Conservation (phyloP, 2,329 filamentous ascomycete genomes). For the Pleoardoris graminearum region DNA sequence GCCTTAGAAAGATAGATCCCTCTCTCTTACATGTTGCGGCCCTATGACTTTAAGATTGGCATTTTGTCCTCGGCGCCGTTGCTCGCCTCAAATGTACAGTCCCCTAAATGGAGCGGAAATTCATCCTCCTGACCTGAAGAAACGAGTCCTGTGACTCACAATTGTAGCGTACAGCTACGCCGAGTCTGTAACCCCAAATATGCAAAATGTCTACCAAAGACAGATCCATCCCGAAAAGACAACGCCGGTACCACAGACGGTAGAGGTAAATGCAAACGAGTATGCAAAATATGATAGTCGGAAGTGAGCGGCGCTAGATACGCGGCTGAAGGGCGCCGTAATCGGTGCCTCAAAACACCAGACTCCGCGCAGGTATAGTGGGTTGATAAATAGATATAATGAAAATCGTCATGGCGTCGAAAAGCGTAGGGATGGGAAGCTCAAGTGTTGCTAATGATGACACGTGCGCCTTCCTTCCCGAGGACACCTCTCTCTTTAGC, state of each 20-base stretch:
- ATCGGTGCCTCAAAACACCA: slow-evolving; percentile 27
- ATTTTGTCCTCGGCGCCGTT: not conserved
- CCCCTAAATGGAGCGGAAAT: not conserved
- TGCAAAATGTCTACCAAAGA: slow-evolving; percentile 2
- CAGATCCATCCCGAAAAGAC: slow-evolving; percentile 7
- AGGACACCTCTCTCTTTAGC: slow-evolving; percentile 90
- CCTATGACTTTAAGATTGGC: not conserved
- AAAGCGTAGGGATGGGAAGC: not conserved
- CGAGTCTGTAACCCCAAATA: not conserved
- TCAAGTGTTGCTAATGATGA: slow-evolving; percentile 52
- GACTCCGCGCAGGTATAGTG: slow-evolving; percentile 36
- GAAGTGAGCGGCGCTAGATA: slow-evolving; percentile 6
- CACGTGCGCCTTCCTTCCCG: slow-evolving; percentile 88
- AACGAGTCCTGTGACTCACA: not conserved
- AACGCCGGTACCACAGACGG: slow-evolving; percentile 9
- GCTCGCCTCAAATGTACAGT: slow-evolving; percentile 1
- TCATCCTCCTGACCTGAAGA: not conserved
- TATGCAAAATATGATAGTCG: slow-evolving; percentile 13
- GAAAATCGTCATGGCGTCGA: slow-evolving; percentile 36
- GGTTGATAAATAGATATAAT: slow-evolving; percentile 22
- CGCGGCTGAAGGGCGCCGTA: slow-evolving; percentile 20
- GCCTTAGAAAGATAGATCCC: not conserved
- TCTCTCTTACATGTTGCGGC: not conserved
- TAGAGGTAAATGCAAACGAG: slow-evolving; percentile 12
- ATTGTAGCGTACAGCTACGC: not conserved